Evolutionary conservation across 306 rosid species (phyloP).

Genomic region (Dalbergia oliveri): DNA sequence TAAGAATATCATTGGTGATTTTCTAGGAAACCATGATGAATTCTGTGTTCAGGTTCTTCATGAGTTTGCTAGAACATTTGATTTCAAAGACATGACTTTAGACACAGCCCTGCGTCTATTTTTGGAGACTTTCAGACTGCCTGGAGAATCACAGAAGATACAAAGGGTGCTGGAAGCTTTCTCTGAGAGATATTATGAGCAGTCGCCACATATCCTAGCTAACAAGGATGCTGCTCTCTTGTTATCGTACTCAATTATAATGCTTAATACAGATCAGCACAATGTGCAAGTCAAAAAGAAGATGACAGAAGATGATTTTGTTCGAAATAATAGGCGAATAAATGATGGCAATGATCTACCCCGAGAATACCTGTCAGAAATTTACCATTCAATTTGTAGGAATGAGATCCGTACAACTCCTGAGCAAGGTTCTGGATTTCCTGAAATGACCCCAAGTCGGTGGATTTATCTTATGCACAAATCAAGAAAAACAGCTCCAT

Average conservation of each 20-base stretch:
- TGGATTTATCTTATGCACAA: slow-evolving; percentile 93
- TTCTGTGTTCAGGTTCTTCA: slow-evolving; percentile 95
- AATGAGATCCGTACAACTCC: slow-evolving; percentile 95
- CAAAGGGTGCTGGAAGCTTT: slow-evolving; percentile 98
- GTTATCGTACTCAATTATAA: slow-evolving; percentile 83
- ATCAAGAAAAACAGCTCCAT: slow-evolving; percentile 81
- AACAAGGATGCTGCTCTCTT: slow-evolving; percentile 96
- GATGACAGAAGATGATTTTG: slow-evolving; percentile 96
- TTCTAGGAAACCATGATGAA: slow-evolving; percentile 92
- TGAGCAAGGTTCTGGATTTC: slow-evolving; percentile 87
- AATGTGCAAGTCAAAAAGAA: slow-evolving; percentile 92
- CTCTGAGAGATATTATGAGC: slow-evolving; percentile 97
- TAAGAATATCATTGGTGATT: slow-evolving; percentile 97
- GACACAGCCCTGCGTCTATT: slow-evolving; percentile 91
- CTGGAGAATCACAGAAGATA: slow-evolving; percentile 99
- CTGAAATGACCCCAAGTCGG: slow-evolving; percentile 92
- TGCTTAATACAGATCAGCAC: slow-evolving; percentile 97
- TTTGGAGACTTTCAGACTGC: slow-evolving; percentile 93
- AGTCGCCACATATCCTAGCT: slow-evolving; percentile 77
- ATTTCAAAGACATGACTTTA: slow-evolving; percentile 88
- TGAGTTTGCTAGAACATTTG: slow-evolving; percentile 95
- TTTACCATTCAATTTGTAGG: slow-evolving; percentile 88
- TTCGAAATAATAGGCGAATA: slow-evolving; percentile 87
- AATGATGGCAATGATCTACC: slow-evolving; percentile 96
- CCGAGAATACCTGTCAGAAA: slow-evolving; percentile 75